phyloP scores from a whole-genome alignment of 495 filamentous ascomycete genomes.

The Durotheca rogersii region DNA sequence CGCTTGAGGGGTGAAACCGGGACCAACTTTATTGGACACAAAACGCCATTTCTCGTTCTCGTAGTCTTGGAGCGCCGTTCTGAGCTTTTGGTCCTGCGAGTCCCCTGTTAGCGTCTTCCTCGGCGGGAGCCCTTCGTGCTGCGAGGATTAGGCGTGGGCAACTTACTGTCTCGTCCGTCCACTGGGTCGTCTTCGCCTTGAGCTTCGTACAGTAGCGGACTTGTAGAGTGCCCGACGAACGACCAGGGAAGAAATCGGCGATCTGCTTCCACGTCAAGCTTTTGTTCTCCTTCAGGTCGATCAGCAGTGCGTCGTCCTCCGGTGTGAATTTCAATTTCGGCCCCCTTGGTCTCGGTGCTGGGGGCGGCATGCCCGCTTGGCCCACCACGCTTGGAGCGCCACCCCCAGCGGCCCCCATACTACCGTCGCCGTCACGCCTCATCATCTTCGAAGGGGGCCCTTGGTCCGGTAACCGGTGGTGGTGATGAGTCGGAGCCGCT shows the following conservation, averaged over 20 bases:
- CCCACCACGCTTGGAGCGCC: conserved; percentile 74
- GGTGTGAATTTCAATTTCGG: conserved; percentile 89
- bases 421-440: conserved; percentile 52
- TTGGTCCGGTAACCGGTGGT: conserved; percentile 69
- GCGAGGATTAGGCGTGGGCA: conserved; percentile 13
- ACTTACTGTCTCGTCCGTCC: conserved; percentile 88
- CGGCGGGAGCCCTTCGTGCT: conserved; percentile 4
- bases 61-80: conserved; percentile 79
- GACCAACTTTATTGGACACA: conserved; percentile 82
- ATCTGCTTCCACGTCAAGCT: conserved; percentile 95
- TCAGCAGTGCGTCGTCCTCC: conserved; percentile 79
- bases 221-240: conserved; percentile 84
- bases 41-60: conserved; percentile 88
- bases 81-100: conserved; percentile 71
- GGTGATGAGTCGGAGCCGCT: conserved; percentile 61
- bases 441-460: conserved; percentile 58
- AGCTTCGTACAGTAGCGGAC: conserved; percentile 93
- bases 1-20: conserved; percentile 77
- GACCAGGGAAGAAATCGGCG: conserved; percentile 86
- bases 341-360: conserved; percentile 71
- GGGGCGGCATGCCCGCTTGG: conserved; percentile 77
- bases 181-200: conserved; percentile 86
- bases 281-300: conserved; percentile 90
- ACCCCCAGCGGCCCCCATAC: conserved; percentile 39
- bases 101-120: conserved; percentile 21